phyloP scores from a whole-genome alignment of 2,329 filamentous ascomycete genomes.

The Pestalotiopsis sp. region DNA sequence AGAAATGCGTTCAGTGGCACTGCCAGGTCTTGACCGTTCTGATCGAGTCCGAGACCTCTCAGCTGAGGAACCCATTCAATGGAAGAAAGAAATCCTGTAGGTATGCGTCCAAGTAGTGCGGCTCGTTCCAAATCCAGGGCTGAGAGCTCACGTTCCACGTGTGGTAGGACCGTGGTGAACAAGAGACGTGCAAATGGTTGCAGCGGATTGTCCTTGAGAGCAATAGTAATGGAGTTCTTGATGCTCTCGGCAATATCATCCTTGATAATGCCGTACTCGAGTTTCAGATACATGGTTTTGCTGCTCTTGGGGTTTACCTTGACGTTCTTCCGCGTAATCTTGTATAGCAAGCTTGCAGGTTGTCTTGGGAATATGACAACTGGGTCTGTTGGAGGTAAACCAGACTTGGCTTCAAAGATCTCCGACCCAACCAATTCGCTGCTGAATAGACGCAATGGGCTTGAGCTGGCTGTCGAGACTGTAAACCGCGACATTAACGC shows the following conservation, averaged over 20 bases:
- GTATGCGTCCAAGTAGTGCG: constrained; percentile 53
- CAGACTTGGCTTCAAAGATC: constrained; percentile 66
- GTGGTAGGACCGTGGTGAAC: constrained; percentile 43
- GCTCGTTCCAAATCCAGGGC: constrained; percentile 59
- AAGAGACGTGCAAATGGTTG: constrained; percentile 50
- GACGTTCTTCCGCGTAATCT: constrained; percentile 62
- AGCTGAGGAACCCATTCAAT: constrained; percentile 54
- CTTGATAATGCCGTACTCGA: constrained; percentile 77
- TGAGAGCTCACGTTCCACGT: constrained; percentile 46
- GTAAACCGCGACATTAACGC: constrained; percentile 88
- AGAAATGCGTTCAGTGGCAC: constrained; percentile 35
- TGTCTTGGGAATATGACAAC: constrained; percentile 78
- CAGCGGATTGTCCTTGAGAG: constrained; percentile 43
- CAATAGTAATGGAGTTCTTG: constrained; percentile 41
- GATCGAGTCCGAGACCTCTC: constrained; percentile 47
- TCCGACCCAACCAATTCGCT: constrained; percentile 73
- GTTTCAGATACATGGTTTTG: constrained; percentile 65
- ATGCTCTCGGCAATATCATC: constrained; percentile 67
- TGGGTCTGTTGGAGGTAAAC: constrained; percentile 51
- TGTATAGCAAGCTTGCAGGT: constrained; percentile 80
- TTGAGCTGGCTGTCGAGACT: constrained; percentile 76
- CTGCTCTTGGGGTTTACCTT: constrained; percentile 35
- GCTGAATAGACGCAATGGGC: constrained; percentile 74
- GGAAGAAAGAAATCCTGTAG: constrained; percentile 48
- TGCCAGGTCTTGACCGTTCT: constrained; percentile 36